These are phyloP conservation scores for Diplodia seriata DNA, from an alignment of 2,329 filamentous ascomycete genomes.

Conservation along the genomic window DNA sequence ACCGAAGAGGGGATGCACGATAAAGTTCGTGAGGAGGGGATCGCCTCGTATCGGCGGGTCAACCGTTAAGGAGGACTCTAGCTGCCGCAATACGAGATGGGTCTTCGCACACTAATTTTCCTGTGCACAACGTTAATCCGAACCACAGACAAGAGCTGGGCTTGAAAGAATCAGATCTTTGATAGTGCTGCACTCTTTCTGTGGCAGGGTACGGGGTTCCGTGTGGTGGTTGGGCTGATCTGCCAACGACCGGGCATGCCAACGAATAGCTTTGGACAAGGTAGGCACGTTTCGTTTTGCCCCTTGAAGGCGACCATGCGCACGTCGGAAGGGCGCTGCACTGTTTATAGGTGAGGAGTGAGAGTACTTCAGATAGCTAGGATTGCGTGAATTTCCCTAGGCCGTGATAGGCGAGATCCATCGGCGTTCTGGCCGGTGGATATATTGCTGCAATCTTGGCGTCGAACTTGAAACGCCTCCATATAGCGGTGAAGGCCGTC, in stretches of 20 bases:
- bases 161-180: neutral
- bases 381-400: neutral
- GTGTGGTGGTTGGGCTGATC: neutral
- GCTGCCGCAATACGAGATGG: constrained; percentile 24
- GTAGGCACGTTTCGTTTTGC: neutral
- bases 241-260: neutral
- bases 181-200: neutral
- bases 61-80: constrained; percentile 2
- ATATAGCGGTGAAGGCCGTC: constrained; percentile 20
- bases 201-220: neutral
- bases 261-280: neutral
- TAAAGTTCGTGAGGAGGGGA: constrained; percentile 19
- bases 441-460: constrained; percentile 25
- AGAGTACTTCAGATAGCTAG: neutral
- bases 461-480: constrained; percentile 10
- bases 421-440: constrained; percentile 3
- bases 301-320: neutral
- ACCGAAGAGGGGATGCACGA: constrained; percentile 16
- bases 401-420: constrained; percentile 7
- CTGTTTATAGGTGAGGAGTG: constrained; percentile 7
- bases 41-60: constrained; percentile 27
- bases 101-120: neutral
- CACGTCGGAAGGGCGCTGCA: neutral
- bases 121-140: constrained; percentile 14
- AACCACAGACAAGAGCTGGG: neutral